Evolutionary conservation across 345 rosid species (phyloP), one percentile per base, ranked within the genome.

Genomic region (Linum usitatissimum): DNA sequence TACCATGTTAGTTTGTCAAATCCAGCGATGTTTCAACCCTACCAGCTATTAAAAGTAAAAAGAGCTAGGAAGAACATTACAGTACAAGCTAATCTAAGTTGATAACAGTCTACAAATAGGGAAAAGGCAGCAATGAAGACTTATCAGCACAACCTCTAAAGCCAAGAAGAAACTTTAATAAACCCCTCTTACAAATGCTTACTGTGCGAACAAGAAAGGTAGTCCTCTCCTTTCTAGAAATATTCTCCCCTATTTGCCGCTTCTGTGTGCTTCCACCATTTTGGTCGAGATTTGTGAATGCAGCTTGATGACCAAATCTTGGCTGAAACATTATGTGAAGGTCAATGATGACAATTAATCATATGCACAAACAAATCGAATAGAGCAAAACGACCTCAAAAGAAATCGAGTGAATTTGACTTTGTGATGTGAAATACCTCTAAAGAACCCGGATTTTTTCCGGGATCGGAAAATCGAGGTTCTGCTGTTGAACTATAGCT

Each of bases 181-280:
- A 64, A 10, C 53, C 14, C 53, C 55, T 6, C 59, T 23, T 45
- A 21, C 38, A 53, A 6, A 55, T 30, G 63, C 95, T 82, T 76
- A 87, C 97, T 5, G 88, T 81, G 71, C 73, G 81, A 30, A 84
- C 69, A 57, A 91, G 90, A 80, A 88, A 80, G 4, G 77, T 74
- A 64, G 80, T 77, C 73, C 75, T 86, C 64, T 83, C 97, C 66
- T 77, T 86, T 78, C 81, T 83, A 20, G 96, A 78, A 73, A 88
- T 79, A 76, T 83, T 81, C 70, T 81, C 78, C 60, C 91, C 94
- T 21, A 78, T 73, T 57, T 60, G 83, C 66, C 69, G 73, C 61
- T 60, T 75, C 63, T 45, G 76, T 48, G 65, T 34, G 53, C 66
- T 66, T 64, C 64, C 76, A 63, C 63, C 63, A 51, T 72, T 68